Conservation (phyloP, 2,329 filamentous ascomycete genomes). For the Raffaelea deltoideospora region DNA sequence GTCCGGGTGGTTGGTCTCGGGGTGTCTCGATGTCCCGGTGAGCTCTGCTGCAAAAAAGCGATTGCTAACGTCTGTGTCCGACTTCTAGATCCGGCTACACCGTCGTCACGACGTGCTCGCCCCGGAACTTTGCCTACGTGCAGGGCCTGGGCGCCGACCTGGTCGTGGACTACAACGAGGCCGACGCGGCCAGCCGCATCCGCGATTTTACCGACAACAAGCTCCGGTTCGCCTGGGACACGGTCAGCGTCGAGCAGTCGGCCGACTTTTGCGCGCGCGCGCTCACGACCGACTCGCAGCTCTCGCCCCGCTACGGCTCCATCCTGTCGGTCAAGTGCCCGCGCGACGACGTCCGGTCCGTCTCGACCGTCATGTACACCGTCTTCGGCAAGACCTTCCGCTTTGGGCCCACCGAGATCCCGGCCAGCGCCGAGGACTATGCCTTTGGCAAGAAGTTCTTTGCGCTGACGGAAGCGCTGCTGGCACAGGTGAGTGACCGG, state of each 20-base stretch:
- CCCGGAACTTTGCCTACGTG: constrained; percentile 25
- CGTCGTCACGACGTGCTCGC: constrained; percentile 29
- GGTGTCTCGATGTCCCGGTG: not conserved
- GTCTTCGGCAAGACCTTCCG: constrained; percentile 3
- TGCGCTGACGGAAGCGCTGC: constrained; percentile 12
- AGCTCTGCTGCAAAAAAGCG: not conserved
- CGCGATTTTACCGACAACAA: constrained; percentile 20
- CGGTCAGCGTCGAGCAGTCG: constrained; percentile 19
- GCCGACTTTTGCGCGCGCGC: constrained; percentile 18
- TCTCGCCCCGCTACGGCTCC: not conserved
- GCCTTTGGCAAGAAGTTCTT: constrained; percentile 3
- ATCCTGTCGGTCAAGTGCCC: constrained; percentile 8
- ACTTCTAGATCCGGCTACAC: constrained; percentile 20
- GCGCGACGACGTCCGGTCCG: constrained; percentile 12
- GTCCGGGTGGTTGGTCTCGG: too few relatives aligned
- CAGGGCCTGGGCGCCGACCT: constrained; percentile 24
- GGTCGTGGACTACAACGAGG: constrained; percentile 27
- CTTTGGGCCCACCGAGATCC: not conserved
- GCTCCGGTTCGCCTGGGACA: constrained; percentile 26
- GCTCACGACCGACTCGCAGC: not conserved
- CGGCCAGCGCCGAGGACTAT: constrained; percentile 2
- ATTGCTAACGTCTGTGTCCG: too few relatives aligned
- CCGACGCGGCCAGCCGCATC: constrained; percentile 20
- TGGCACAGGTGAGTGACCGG: constrained; percentile 13
- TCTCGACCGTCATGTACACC: constrained; percentile 4